Evolutionary conservation across 164 flowering plant genomes (phyloP).

Genomic region (Buxus sempervirens): DNA sequence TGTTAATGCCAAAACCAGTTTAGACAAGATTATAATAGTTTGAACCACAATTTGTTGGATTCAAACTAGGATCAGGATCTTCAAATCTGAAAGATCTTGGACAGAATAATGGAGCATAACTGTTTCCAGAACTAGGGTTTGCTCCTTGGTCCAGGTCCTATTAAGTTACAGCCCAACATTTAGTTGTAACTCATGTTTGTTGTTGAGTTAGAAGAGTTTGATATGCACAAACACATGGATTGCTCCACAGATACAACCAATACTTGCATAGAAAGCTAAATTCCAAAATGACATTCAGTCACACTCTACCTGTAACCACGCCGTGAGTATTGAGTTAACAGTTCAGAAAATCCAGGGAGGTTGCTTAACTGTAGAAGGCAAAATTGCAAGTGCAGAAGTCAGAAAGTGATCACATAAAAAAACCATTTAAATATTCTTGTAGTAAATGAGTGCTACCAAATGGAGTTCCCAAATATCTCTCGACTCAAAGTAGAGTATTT

Average conservation of each 20-base stretch:
- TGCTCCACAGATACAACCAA: not conserved
- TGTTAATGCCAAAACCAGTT: not conserved
- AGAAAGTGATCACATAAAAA: not conserved
- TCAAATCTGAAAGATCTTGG: too few species aligned
- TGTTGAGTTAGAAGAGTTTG: not conserved
- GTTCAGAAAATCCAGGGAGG: slow-evolving; percentile 65
- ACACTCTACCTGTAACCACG: slow-evolving; percentile 72
- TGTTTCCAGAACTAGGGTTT: too few species aligned
- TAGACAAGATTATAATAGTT: too few species aligned
- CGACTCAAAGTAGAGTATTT: not conserved
- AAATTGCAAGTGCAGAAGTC: not conserved
- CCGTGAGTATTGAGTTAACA: slow-evolving; percentile 52
- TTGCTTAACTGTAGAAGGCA: slow-evolving; percentile 47
- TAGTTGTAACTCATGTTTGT: not conserved
- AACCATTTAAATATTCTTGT: not conserved
- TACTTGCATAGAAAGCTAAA: not conserved
- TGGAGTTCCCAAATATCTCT: not conserved
- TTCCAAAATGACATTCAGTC: not conserved
- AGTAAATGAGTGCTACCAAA: too few species aligned
- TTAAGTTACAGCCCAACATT: not conserved
- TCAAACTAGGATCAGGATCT: too few species aligned
- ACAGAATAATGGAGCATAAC: not conserved
- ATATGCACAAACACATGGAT: not conserved
- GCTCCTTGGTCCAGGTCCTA: too few species aligned
- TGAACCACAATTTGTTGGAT: too few species aligned